Percentiles rank a stretch among this genome's conserved stretches.
Evolutionary conservation across 805 yeast genomes (phyloP).

Genomic region (Zygosaccharomyces siamensis): DNA sequence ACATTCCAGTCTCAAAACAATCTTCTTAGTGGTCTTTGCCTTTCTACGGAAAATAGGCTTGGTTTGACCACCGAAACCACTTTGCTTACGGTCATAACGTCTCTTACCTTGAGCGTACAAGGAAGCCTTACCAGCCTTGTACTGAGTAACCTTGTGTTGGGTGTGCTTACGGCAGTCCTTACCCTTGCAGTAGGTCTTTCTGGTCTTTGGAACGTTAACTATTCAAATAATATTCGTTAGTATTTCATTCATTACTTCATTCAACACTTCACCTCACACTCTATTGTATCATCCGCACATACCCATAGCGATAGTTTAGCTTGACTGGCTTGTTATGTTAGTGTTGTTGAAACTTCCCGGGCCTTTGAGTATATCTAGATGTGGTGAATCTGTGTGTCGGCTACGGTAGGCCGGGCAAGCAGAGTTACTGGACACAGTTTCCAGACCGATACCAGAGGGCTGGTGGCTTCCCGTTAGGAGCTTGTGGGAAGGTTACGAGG

Average conservation of each 20-base stretch:
- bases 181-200: slow-evolving; percentile 99
- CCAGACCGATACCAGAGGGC: not conserved
- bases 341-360: not conserved
- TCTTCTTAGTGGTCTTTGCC: slow-evolving; percentile 99
- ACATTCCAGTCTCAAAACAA: slow-evolving; percentile 99
- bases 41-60: slow-evolving; percentile 99
- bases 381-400: slow-evolving; percentile 5
- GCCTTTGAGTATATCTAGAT: slow-evolving; percentile 5
- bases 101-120: slow-evolving; percentile 99
- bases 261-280: not conserved
- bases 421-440: not conserved
- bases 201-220: slow-evolving; percentile 99
- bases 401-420: slow-evolving; percentile 3
- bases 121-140: slow-evolving; percentile 99
- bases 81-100: slow-evolving; percentile 99
- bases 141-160: slow-evolving; percentile 99
- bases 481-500: not conserved
- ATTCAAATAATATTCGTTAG: slow-evolving; percentile 17
- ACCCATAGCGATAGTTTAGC: slow-evolving; percentile 3
- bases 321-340: not conserved
- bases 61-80: slow-evolving; percentile 99
- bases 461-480: not conserved
- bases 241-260: not conserved
- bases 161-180: slow-evolving; percentile 99
- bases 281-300: not conserved